Conservation (phyloP, 331 rosid species). For the Rhamnella rubrinervis region DNA sequence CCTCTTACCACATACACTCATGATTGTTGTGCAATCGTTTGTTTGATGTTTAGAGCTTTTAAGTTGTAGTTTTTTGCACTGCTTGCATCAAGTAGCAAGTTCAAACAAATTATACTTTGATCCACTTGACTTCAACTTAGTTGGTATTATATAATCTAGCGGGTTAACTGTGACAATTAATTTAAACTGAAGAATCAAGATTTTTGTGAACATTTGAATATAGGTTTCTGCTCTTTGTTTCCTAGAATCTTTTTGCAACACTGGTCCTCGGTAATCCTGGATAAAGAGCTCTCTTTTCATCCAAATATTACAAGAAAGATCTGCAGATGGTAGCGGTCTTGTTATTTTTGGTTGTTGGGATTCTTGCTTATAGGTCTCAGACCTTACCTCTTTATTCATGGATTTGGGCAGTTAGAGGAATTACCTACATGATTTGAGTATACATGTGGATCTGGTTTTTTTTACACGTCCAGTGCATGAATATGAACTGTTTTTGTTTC, state of each 20-base stretch:
- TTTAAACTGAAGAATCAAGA: background rate
- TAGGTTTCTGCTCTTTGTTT: too few relatives aligned
- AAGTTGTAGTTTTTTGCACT: background rate
- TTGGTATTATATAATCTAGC: background rate
- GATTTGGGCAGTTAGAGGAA: background rate
- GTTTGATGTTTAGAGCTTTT: background rate
- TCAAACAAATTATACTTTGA: too few relatives aligned
- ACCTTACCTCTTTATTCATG: too few relatives aligned
- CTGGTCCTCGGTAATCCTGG: too few relatives aligned
- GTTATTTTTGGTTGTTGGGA: too few relatives aligned
- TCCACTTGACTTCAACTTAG: background rate
- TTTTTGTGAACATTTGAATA: too few relatives aligned
- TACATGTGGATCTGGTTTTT: slow-evolving; percentile 8
- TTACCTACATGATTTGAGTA: background rate
- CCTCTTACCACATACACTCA: slow-evolving; percentile 14
- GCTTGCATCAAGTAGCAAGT: background rate
- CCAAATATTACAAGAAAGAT: too few relatives aligned
- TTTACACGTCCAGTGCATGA: slow-evolving; percentile 14
- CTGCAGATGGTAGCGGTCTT: too few relatives aligned
- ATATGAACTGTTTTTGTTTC: slow-evolving; percentile 33
- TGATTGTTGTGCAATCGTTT: background rate
- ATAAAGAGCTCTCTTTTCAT: too few relatives aligned
- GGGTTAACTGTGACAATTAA: background rate
- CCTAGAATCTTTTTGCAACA: too few relatives aligned
- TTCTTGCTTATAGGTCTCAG: too few relatives aligned